These are phyloP conservation scores for Mycosarcoma mackinlayi DNA, from an alignment of 1,284 basidiomycete species.

Conservation along the genomic window DNA sequence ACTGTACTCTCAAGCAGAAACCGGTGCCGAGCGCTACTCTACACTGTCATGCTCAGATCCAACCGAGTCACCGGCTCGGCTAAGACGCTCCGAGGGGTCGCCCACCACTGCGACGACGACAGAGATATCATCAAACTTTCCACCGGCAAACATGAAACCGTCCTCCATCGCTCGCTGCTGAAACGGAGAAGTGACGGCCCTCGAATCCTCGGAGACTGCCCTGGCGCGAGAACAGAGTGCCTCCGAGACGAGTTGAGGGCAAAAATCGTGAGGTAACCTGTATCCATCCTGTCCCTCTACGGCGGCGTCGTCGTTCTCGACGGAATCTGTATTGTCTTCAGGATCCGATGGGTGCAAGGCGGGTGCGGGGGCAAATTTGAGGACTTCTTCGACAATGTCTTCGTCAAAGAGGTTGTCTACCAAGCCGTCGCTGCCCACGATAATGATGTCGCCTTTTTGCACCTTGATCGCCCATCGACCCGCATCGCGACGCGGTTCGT, in stretches of 20 bases:
- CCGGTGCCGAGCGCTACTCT: neutral
- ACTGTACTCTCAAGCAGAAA: too few species aligned
- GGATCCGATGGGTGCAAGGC: slow-evolving; percentile 15
- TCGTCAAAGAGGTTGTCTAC: slow-evolving; percentile 96
- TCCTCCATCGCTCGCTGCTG: slow-evolving; percentile 73
- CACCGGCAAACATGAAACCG: slow-evolving; percentile 69
- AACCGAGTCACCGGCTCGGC: slow-evolving; percentile 12
- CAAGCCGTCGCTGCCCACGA: slow-evolving; percentile 88
- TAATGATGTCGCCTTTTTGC: slow-evolving; percentile 84
- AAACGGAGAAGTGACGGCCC: slow-evolving; percentile 72
- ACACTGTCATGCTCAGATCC: slow-evolving; percentile 9
- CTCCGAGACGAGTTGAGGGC: slow-evolving; percentile 72
- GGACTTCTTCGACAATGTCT: slow-evolving; percentile 89
- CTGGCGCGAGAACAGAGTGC: slow-evolving; percentile 72
- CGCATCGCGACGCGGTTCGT: slow-evolving; percentile 72
- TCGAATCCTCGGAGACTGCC: slow-evolving; percentile 71
- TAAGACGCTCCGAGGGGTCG: slow-evolving; percentile 48
- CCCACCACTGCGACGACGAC: slow-evolving; percentile 70
- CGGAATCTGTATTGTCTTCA: slow-evolving; percentile 20
- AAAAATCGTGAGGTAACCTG: slow-evolving; percentile 64
- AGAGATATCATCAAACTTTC: slow-evolving; percentile 70
- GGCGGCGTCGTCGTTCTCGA: slow-evolving; percentile 14
- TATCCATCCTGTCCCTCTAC: slow-evolving; percentile 30
- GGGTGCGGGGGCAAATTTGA: slow-evolving; percentile 72
- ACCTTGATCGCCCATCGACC: slow-evolving; percentile 81